A percentile compares a stretch with the other conserved stretches of the same genome.
These are phyloP conservation scores for Tylopilus plumbeoviolaceoides DNA, from an alignment of 768 basidiomycete species.

Conservation along the genomic window DNA sequence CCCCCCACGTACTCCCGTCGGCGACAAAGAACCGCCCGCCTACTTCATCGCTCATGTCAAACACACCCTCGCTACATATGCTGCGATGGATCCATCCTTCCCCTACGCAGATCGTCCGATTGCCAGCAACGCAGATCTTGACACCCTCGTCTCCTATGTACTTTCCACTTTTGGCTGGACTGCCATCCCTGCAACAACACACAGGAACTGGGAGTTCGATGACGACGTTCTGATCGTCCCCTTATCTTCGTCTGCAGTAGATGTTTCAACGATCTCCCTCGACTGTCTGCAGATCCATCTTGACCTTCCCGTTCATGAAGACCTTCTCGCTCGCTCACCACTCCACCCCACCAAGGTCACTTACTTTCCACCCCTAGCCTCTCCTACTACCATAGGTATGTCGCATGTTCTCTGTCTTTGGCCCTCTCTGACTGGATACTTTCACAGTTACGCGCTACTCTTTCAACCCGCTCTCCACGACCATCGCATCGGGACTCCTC, in stretches of 20 bases:
- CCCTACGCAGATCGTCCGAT: conserved; percentile 23
- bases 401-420: not conserved
- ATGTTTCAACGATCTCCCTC: conserved; percentile 7
- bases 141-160: conserved; percentile 39
- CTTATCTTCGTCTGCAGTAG: conserved; percentile 2
- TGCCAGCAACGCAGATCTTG: conserved; percentile 32
- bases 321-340: conserved; percentile 20
- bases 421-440: not conserved
- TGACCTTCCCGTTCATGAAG: conserved; percentile 24
- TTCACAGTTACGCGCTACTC: conserved; percentile 9
- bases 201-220: conserved; percentile 28
- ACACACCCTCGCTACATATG: conserved; percentile 45
- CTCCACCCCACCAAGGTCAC: conserved; percentile 27
- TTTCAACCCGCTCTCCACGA: conserved; percentile 8
- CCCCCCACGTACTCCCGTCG: conserved; percentile 30
- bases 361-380: conserved; percentile 19
- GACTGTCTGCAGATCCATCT: conserved; percentile 24
- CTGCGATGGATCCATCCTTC: conserved; percentile 37
- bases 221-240: conserved; percentile 24
- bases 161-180: conserved; percentile 43
- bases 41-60: conserved; percentile 35
- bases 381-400: conserved; percentile 15
- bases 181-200: conserved; percentile 9
- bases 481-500: conserved; percentile 14
- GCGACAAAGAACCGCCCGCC: conserved; percentile 29